Conservation (phyloP, 2,329 filamentous ascomycete genomes). For the Colletotrichum abscissum region DNA sequence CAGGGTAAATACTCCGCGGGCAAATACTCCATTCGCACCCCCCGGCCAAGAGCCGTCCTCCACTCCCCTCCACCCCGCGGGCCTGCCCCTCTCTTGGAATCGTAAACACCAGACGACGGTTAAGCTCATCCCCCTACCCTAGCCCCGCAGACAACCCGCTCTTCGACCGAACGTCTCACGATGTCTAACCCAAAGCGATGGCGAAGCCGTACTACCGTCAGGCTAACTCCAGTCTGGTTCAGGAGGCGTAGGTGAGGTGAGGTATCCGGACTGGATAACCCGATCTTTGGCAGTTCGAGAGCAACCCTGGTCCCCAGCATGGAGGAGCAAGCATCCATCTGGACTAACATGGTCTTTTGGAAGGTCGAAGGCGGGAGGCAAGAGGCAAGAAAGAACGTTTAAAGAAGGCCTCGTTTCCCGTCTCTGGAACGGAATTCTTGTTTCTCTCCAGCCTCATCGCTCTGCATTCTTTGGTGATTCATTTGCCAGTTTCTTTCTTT, state of each 20-base stretch:
- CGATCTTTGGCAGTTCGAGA: neutral
- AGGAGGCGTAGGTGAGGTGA: constrained; percentile 5
- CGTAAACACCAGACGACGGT: constrained; percentile 33
- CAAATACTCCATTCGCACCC: constrained; percentile 25
- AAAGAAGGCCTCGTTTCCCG: constrained; percentile 28
- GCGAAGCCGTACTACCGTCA: constrained; percentile 12
- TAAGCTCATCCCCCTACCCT: constrained; percentile 33
- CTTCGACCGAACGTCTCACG: constrained; percentile 29
- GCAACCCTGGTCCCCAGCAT: constrained; percentile 3
- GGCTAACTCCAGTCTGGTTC: constrained; percentile 10
- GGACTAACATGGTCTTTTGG: neutral
- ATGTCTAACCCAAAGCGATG: constrained; percentile 27
- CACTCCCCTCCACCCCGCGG: constrained; percentile 15
- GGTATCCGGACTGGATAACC: neutral
- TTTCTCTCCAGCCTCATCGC: constrained; percentile 24
- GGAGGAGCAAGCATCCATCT: constrained; percentile 1
- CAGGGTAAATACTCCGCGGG: constrained; percentile 6
- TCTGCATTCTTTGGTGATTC: constrained; percentile 28
- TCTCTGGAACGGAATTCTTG: neutral
- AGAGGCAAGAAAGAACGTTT: constrained; percentile 1
- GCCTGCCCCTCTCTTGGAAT: constrained; percentile 25
- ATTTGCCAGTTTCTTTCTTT: constrained; percentile 22
- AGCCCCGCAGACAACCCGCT: constrained; percentile 25
- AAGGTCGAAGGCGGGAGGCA: neutral
- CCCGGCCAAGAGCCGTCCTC: neutral